phyloP scores from a whole-genome alignment of 169 alveolate genomes.

The Eimeria mitis region DNA sequence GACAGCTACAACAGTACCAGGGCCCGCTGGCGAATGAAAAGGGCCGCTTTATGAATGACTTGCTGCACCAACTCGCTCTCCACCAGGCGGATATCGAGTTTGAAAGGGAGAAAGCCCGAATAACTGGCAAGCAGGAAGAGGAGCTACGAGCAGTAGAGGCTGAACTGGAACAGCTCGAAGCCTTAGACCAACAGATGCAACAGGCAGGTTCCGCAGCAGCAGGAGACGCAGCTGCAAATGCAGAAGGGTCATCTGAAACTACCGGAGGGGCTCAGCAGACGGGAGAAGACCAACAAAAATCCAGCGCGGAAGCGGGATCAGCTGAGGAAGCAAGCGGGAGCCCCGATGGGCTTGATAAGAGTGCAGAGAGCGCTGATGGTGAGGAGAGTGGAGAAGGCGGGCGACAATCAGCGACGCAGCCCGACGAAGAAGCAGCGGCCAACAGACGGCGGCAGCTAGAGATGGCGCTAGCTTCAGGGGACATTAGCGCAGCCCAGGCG shows the following conservation, averaged over 20 bases:
- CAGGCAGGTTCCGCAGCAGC: not conserved
- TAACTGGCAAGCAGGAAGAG: not conserved
- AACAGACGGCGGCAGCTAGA: not conserved
- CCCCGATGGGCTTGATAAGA: not conserved
- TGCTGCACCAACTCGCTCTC: constrained; percentile 34
- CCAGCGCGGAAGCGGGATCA: not conserved
- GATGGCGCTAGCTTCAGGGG: not conserved
- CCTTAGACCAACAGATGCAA: not conserved
- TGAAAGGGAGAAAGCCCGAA: not conserved
- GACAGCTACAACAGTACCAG: constrained; percentile 52
- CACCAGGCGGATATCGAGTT: constrained; percentile 43
- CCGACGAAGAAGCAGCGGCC: not conserved
- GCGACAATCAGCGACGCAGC: not conserved
- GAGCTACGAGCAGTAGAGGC: constrained; percentile 36
- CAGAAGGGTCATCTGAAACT: not conserved
- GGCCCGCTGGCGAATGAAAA: constrained; percentile 44
- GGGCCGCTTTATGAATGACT: constrained; percentile 31
- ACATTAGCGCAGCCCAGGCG: not conserved
- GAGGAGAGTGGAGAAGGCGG: not conserved
- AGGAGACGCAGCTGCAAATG: not conserved
- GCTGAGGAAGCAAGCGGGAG: not conserved
- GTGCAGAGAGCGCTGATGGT: not conserved
- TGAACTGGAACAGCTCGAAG: constrained; percentile 40
- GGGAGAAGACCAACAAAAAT: not conserved
- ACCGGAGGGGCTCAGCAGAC: not conserved